Conservation (phyloP, 2,329 filamentous ascomycete species). For the Didymellaceae sp. region DNA sequence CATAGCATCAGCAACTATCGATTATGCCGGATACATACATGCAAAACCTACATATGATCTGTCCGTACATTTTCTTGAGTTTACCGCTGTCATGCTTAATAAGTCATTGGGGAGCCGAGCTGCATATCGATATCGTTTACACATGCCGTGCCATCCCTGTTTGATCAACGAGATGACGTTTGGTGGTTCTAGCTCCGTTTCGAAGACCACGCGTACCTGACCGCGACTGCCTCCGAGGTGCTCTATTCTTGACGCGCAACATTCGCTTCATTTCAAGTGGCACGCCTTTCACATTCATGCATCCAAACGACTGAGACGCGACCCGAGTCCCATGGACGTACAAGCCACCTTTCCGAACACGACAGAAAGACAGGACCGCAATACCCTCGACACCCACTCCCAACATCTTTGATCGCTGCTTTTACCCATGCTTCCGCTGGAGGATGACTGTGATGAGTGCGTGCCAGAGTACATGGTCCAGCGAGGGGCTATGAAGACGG, state of each 20-base stretch:
- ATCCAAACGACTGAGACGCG: slow-evolving; percentile 20
- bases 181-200: slow-evolving; percentile 21
- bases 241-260: slow-evolving; percentile 9
- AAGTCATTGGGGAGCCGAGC: background rate
- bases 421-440: slow-evolving; percentile 44
- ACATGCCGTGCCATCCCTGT: slow-evolving; percentile 14
- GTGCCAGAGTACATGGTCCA: slow-evolving; percentile 57
- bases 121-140: slow-evolving; percentile 15
- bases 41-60: background rate
- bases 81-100: background rate
- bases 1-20: background rate
- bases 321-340: slow-evolving; percentile 34
- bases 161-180: slow-evolving; percentile 34
- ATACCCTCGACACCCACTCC: slow-evolving; percentile 7
- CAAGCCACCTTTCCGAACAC: slow-evolving; percentile 19
- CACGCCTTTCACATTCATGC: slow-evolving; percentile 14
- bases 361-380: slow-evolving; percentile 10
- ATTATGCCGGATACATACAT: too few relatives aligned
- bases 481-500: slow-evolving; percentile 56
- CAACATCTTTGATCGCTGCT: slow-evolving; percentile 3
- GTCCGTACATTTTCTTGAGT: background rate
- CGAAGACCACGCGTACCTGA: slow-evolving; percentile 28
- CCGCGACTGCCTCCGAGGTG: slow-evolving; percentile 9
- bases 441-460: slow-evolving; percentile 64
- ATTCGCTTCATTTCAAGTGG: slow-evolving; percentile 4